Evolutionary conservation across 2,329 filamentous ascomycete genomes (phyloP).

Genomic region (Emmonsiellopsis sp.): DNA sequence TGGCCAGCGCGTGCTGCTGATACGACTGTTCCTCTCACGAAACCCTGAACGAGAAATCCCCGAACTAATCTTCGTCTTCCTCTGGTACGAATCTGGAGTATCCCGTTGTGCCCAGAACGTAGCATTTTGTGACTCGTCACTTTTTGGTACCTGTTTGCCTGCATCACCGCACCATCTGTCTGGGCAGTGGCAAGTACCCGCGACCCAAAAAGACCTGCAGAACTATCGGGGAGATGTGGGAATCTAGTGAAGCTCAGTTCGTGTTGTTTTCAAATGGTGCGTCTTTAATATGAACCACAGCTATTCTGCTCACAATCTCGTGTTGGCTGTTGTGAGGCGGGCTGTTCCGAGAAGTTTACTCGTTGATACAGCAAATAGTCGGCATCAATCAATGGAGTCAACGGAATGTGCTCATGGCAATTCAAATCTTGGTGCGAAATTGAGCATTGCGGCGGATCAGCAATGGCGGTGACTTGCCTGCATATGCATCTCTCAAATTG

Average conservation of each 20-base stretch:
- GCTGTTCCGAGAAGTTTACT: too few relatives aligned
- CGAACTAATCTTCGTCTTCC: not conserved
- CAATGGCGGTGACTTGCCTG: not conserved
- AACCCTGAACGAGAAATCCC: not conserved
- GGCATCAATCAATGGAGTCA: not conserved
- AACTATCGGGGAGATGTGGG: not conserved
- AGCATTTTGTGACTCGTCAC: conserved; percentile 1
- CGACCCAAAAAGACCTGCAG: not conserved
- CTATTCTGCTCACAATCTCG: too few relatives aligned
- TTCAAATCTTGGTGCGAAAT: not conserved
- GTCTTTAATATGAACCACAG: too few relatives aligned
- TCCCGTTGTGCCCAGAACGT: not conserved
- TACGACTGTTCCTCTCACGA: too few relatives aligned
- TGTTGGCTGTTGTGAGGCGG: too few relatives aligned
- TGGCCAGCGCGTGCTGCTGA: too few relatives aligned
- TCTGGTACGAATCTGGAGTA: not conserved
- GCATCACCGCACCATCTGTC: not conserved
- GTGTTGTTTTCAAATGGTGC: too few relatives aligned
- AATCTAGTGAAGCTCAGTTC: too few relatives aligned
- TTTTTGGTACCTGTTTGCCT: not conserved
- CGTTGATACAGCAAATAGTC: not conserved
- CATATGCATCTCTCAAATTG: not conserved
- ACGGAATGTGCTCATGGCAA: not conserved
- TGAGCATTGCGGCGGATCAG: not conserved
- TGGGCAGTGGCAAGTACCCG: not conserved